Evolutionary conservation across 345 rosid species (phyloP), one percentile per base, ranked within the genome.

Genomic region (Euphorbia lathyris): DNA sequence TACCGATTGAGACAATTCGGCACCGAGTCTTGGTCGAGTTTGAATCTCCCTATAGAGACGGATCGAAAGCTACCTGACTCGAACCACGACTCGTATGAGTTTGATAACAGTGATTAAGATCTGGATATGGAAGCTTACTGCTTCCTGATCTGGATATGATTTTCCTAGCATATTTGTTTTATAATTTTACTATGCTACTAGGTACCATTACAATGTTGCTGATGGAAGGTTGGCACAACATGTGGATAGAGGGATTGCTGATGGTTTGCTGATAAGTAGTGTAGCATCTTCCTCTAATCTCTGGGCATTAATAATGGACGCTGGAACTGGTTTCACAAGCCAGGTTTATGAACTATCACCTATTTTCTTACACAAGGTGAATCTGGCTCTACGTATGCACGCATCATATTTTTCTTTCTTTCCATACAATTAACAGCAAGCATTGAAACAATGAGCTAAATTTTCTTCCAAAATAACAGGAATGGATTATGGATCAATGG

Each of bases 401-500:
- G 1, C 12, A 0, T 4, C 6, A 16, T n/a, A 30, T 58, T 32
- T 17, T 42, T 26, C 8, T 38, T 60, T 42, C 6, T 65, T 29
- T 52, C 17, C 5, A 14, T 23, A 36, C 20, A 25, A 63, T 38
- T 36, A 38, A 43, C 40, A 27, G 29, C 9, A 26, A 27, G 7
- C 32, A 6, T 42, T 13, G 38, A 58, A 58, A 48, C 30, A 58
- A n/a, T 50, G 14, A 62, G 14, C n/a, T 3, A 26, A 58, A 22
- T 50, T 7, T 50, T 43, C 14, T 55, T 58, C 7, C 45, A 50
- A 63, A 59, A 16, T 47, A n/a, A 67, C 67, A 77, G 80, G 80
- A 72, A 64, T 77, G 80, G 80, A 77, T 77, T 50, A 77, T 72
- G 80, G 80, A 77, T 19, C 80, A 77, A 58, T 77, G 80, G 80